phyloP scores from a whole-genome alignment of 768 basidiomycete species.

The Phylloporus rhodoxanthus region DNA sequence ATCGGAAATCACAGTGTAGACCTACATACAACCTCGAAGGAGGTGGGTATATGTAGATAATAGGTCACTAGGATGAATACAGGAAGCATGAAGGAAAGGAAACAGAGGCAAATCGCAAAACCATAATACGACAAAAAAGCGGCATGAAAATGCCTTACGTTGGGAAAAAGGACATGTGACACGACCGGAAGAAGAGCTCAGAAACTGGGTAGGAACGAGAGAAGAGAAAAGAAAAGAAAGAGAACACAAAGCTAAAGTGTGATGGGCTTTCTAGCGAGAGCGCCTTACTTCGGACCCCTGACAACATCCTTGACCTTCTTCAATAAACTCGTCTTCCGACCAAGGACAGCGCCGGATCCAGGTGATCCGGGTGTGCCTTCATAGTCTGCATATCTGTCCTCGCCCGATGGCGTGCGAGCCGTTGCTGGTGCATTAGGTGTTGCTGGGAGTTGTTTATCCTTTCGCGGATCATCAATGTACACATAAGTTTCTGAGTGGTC shows the following conservation, averaged over 20 bases:
- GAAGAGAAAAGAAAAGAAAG: constrained; percentile 5
- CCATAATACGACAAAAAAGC: not conserved
- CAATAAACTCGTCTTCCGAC: constrained; percentile 72
- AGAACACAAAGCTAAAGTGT: constrained; percentile 4
- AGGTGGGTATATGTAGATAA: constrained; percentile 31
- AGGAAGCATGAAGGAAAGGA: constrained; percentile 20
- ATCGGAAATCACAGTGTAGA: constrained; percentile 19
- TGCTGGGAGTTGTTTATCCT: constrained; percentile 51
- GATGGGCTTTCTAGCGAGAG: constrained; percentile 1
- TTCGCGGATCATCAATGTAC: constrained; percentile 48
- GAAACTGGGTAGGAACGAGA: constrained; percentile 6
- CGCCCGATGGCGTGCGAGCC: constrained; percentile 23
- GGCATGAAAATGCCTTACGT: constrained; percentile 3
- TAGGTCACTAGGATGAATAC: constrained; percentile 29
- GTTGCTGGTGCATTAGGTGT: constrained; percentile 32
- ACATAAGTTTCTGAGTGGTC: constrained; percentile 53
- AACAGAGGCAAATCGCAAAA: constrained; percentile 10
- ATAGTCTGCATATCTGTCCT: constrained; percentile 43
- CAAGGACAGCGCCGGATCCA: constrained; percentile 41
- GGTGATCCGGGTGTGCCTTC: constrained; percentile 37
- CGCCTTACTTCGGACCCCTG: constrained; percentile 43
- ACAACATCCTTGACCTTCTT: constrained; percentile 75
- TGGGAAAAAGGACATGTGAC: not conserved
- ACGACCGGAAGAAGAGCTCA: constrained; percentile 4
- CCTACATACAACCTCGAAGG: constrained; percentile 31